Evolutionary conservation across 1,284 basidiomycete species (phyloP).

Genomic region (Sphagnurus paluster): DNA sequence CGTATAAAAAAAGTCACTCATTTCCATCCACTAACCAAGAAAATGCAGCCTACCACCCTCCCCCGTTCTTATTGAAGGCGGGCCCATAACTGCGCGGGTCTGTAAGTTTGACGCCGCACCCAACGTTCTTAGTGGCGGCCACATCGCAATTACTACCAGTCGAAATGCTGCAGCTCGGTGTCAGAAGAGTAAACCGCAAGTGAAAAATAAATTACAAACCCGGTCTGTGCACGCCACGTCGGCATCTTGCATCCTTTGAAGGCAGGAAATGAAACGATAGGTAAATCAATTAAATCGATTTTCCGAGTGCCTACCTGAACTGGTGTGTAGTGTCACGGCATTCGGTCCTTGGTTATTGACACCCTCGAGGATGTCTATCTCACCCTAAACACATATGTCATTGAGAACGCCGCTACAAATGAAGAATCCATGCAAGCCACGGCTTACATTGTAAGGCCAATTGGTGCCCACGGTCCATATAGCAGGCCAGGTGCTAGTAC

Average conservation of each 20-base stretch:
- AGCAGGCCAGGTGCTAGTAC: conserved; percentile 54
- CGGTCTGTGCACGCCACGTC: conserved; percentile 42
- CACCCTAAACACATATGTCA: conserved; percentile 41
- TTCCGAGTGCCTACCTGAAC: conserved; percentile 34
- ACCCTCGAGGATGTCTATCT: conserved; percentile 72
- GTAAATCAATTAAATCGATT: neutral
- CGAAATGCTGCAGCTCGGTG: conserved; percentile 30
- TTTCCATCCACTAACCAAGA: no score
- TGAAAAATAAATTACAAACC: conserved; percentile 36
- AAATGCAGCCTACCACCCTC: conserved; percentile 48
- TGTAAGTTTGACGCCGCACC: conserved; percentile 60
- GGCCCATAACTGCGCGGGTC: conserved; percentile 56
- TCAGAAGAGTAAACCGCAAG: neutral
- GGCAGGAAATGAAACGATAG: conserved; percentile 2
- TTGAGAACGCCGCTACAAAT: neutral
- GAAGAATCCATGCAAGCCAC: no score
- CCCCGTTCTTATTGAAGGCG: conserved; percentile 58
- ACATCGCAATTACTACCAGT: conserved; percentile 53
- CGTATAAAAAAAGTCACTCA: no score
- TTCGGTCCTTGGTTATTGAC: conserved; percentile 60
- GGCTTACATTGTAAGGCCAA: conserved; percentile 51
- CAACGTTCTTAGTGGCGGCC: conserved; percentile 53
- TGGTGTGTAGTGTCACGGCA: conserved; percentile 64
- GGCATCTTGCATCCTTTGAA: conserved; percentile 61
- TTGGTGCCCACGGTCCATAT: conserved; percentile 47